Evolutionary conservation across 441 rosid genomes (phyloP).

Genomic region (Biscutella laevigata): DNA sequence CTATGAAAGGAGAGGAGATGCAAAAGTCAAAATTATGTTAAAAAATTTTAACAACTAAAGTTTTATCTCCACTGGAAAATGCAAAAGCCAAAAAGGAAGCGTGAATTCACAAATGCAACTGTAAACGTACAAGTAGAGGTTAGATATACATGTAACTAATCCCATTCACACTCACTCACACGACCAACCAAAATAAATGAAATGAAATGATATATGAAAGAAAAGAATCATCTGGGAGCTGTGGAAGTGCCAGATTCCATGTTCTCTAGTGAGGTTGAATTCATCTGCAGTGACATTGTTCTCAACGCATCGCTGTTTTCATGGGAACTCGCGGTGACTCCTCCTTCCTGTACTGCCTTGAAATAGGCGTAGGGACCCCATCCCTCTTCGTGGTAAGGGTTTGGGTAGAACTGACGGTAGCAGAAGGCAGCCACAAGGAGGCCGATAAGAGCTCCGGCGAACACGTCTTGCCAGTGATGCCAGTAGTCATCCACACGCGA

Average conservation of each 20-base stretch:
- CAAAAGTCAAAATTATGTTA: no score
- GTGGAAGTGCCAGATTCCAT: conserved; percentile 22
- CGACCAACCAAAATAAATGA: no score
- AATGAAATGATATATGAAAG: no score
- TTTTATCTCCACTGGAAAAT: no score
- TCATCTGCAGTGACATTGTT: conserved; percentile 17
- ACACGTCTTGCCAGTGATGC: conserved; percentile 77
- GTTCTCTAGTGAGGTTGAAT: conserved; percentile 19
- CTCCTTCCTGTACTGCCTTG: conserved; percentile 39
- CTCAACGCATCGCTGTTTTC: conserved; percentile 23
- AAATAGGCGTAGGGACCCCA: conserved; percentile 85
- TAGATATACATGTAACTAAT: no score
- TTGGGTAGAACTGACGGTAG: conserved; percentile 68
- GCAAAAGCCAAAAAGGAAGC: no score
- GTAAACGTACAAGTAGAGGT: no score
- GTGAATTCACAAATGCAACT: no score
- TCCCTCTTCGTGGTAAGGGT: conserved; percentile 60
- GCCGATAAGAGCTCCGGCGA: conserved; percentile 55
- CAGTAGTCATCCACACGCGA: conserved; percentile 69
- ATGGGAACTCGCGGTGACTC: neutral
- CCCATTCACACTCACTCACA: no score
- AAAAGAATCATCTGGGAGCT: conserved; percentile 11
- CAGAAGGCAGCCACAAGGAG: conserved; percentile 50
- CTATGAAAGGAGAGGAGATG: no score
- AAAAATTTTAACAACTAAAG: no score